A percentile compares a stretch with the other conserved stretches of the same genome.
Conservation (phyloP, 2,329 filamentous ascomycete genomes). For the Fusarium humuli region DNA sequence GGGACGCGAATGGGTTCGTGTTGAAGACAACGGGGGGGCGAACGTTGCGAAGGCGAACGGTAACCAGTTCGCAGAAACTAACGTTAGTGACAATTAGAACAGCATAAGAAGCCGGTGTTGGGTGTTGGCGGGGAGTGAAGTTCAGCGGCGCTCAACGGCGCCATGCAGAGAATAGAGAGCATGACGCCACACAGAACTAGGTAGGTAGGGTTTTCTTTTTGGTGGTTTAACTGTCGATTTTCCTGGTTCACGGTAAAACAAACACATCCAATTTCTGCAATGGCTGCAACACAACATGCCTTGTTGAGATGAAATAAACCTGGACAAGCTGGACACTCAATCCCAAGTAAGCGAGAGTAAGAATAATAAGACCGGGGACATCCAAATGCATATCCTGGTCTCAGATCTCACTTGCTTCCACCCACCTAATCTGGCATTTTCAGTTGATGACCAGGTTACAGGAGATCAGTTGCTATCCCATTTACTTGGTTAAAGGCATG, state of each 20-base stretch:
- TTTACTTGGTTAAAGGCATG: background rate
- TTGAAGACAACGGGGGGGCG: constrained; percentile 22
- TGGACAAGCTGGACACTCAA: constrained; percentile 31
- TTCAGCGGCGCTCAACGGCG: constrained; percentile 32
- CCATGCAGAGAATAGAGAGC: constrained; percentile 39
- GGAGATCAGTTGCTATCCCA: background rate
- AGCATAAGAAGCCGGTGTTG: background rate
- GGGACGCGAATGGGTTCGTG: constrained; percentile 24
- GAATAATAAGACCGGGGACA: background rate
- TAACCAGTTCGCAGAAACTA: constrained; percentile 11
- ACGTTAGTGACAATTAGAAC: background rate
- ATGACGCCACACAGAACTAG: constrained; percentile 32
- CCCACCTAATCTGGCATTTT: constrained; percentile 21
- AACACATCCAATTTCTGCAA: background rate
- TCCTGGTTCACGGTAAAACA: background rate
- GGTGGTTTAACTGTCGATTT: constrained; percentile 12
- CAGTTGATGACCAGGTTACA: background rate
- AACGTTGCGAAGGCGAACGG: constrained; percentile 38
- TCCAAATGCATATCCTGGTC: constrained; percentile 7
- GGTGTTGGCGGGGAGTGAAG: constrained; percentile 13
- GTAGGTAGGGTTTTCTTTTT: constrained; percentile 1
- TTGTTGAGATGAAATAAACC: constrained; percentile 32
- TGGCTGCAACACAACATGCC: constrained; percentile 12
- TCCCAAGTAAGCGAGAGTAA: constrained; percentile 8
- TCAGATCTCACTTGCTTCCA: constrained; percentile 18